Evolutionary conservation across 257 asterid species (phyloP).

Genomic region (Lycium ferocissimum): DNA sequence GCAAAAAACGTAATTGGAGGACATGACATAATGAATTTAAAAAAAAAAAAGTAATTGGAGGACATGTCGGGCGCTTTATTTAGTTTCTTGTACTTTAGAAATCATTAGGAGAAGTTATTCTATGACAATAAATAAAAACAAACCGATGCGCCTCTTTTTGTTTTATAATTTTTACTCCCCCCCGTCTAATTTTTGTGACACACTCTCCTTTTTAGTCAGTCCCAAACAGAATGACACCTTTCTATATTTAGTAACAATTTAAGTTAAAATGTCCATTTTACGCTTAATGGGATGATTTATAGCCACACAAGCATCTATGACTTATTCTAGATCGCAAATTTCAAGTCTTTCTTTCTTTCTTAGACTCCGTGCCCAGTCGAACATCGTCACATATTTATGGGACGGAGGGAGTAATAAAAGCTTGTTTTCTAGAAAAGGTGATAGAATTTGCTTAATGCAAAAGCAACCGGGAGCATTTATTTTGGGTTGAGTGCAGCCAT

Average conservation of each 20-base stretch:
- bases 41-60: neutral
- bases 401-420: neutral
- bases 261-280: no score
- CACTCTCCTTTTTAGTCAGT: no score
- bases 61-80: neutral
- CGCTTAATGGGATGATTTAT: no score
- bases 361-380: no score
- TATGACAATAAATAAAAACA: neutral
- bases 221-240: no score
- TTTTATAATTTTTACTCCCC: neutral
- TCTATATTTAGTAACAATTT: no score
- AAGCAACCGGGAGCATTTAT: neutral
- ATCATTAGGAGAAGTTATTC: neutral
- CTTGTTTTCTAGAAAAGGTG: neutral
- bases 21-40: neutral
- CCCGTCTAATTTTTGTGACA: no score
- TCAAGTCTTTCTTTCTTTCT: no score
- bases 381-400: no score
- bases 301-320: no score
- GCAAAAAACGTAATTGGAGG: neutral
- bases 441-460: neutral
- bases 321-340: no score
- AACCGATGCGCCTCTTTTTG: neutral
- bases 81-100: conserved; percentile 14
- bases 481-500: neutral